A percentile compares a stretch with the other conserved stretches of the same genome.
These are phyloP conservation scores for Penicillium longicatenatum DNA, from an alignment of 495 filamentous ascomycete species.

Conservation along the genomic window DNA sequence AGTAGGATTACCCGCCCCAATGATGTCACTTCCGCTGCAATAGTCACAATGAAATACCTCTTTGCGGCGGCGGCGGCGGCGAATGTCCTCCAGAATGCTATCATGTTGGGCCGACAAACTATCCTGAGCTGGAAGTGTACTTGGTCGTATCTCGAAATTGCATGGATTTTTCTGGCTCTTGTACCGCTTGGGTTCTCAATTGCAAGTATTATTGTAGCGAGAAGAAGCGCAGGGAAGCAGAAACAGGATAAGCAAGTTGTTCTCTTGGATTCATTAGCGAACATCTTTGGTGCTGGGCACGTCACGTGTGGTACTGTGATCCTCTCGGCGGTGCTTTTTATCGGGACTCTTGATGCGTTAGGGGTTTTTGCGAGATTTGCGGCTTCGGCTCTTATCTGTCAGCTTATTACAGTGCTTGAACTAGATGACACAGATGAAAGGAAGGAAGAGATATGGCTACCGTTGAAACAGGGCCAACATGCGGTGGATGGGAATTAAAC, in stretches of 20 bases:
- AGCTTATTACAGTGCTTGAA: neutral
- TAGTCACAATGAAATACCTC: neutral
- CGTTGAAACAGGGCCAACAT: no score
- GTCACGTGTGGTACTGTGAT: neutral
- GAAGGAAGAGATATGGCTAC: no score
- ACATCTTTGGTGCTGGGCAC: neutral
- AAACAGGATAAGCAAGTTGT: neutral
- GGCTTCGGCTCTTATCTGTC: neutral
- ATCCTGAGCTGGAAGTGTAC: neutral
- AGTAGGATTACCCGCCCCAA: no score
- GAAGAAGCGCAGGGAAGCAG: neutral
- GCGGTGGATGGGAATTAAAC: no score
- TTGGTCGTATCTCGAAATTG: neutral
- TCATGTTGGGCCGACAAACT: neutral
- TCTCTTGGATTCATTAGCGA: neutral
- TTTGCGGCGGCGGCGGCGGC: neutral
- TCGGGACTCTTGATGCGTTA: neutral
- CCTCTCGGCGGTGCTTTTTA: neutral
- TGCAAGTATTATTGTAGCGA: neutral
- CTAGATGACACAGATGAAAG: neutral
- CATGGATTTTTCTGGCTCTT: neutral
- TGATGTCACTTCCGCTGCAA: no score
- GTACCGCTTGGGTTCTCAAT: neutral
- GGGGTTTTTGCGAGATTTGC: neutral
- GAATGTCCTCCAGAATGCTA: neutral